Evolutionary conservation across 768 basidiomycete genomes (phyloP).

Genomic region (Naganishia friedmannii): DNA sequence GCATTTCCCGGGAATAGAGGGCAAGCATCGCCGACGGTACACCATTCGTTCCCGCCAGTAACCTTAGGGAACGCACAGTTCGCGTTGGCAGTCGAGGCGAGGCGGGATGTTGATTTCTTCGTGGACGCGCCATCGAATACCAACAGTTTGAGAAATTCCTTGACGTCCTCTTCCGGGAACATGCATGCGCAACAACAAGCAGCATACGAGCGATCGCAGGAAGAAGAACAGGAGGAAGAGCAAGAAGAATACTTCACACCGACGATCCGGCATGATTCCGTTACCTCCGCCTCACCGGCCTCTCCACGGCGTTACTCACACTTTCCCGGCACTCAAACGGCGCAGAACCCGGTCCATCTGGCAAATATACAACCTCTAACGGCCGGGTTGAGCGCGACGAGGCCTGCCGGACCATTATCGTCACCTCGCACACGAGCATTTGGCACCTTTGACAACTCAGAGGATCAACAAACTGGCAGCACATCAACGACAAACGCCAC

Average conservation of each 20-base stretch:
- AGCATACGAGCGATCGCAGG: neutral
- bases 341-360: neutral
- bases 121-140: constrained; percentile 29
- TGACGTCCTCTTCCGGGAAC: too few species aligned
- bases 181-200: too few species aligned
- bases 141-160: too few species aligned
- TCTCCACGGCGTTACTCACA: neutral
- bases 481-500: neutral
- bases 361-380: neutral
- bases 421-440: neutral
- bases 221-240: constrained; percentile 32
- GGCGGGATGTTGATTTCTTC: constrained; percentile 46
- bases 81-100: constrained; percentile 36
- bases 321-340: neutral
- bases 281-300: neutral
- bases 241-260: constrained; percentile 51
- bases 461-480: neutral
- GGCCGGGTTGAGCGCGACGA: constrained; percentile 26
- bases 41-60: constrained; percentile 38
- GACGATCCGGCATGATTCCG: constrained; percentile 32
- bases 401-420: constrained; percentile 6
- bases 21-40: constrained; percentile 25
- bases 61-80: constrained; percentile 43
- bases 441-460: neutral
- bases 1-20: neutral